Conservation (phyloP, 495 filamentous ascomycete species). For the Hypoxylon cercidicola region DNA sequence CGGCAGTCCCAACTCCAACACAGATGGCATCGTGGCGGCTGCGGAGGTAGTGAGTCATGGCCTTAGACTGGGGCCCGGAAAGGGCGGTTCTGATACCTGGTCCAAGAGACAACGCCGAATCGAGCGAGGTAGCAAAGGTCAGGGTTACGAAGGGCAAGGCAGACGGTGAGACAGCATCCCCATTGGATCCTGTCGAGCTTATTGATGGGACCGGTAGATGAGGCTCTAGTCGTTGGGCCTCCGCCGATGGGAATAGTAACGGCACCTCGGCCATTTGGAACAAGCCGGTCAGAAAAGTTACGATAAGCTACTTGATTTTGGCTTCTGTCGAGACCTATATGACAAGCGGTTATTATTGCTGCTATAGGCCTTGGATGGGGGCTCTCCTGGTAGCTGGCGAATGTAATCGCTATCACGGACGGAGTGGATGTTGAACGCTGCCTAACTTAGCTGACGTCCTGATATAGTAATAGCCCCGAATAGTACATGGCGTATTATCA, state of each 20-base stretch:
- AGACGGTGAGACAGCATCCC: conserved; percentile 17
- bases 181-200: neutral
- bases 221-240: conserved; percentile 39
- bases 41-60: conserved; percentile 92
- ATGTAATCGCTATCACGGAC: too few relatives aligned
- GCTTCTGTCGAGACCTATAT: too few relatives aligned
- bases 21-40: conserved; percentile 84
- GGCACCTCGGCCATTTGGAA: conserved; percentile 37
- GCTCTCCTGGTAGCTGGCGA: too few relatives aligned
- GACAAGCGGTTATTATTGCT: too few relatives aligned
- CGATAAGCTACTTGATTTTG: neutral
- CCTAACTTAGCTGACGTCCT: too few relatives aligned
- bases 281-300: neutral
- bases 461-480: too few relatives aligned
- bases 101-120: conserved; percentile 77
- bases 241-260: conserved; percentile 39
- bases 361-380: too few relatives aligned
- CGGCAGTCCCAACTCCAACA: conserved; percentile 83
- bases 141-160: conserved; percentile 66
- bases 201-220: conserved; percentile 36
- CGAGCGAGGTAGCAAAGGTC: conserved; percentile 91
- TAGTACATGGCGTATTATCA: too few relatives aligned
- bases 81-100: conserved; percentile 81
- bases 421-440: too few relatives aligned
- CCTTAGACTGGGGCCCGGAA: conserved; percentile 82